A percentile compares a stretch with the other conserved stretches of the same genome.
Evolutionary conservation across 139 green algal species (phyloP).

Genomic region (Chara braunii): DNA sequence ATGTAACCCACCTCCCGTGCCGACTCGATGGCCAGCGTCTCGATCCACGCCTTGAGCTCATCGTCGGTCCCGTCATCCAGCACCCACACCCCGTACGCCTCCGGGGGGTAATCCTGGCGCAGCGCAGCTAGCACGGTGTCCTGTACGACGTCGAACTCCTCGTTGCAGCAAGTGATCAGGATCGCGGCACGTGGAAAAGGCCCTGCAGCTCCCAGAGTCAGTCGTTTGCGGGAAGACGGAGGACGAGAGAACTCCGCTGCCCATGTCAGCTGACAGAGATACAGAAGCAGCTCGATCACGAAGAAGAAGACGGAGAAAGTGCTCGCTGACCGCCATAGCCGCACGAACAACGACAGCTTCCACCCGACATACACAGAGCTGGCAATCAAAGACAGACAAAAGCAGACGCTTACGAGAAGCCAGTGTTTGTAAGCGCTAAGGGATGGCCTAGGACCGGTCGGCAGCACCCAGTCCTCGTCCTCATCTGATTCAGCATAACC

Average conservation of each 20-base stretch:
- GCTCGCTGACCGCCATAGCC: too few species aligned
- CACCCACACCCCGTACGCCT: conserved; percentile 31
- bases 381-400: too few species aligned
- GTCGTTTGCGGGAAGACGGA: too few species aligned
- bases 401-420: too few species aligned
- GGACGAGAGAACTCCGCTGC: too few species aligned
- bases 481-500: too few species aligned
- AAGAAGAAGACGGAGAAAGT: conserved; percentile 36
- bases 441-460: too few species aligned
- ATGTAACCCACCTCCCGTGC: conserved; percentile 23
- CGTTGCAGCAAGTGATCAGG: conserved; percentile 34
- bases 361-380: conserved; percentile 18
- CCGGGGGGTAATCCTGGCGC: conserved; percentile 13
- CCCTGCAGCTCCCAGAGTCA: conserved; percentile 1
- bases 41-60: conserved; percentile 22
- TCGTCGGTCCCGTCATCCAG: conserved; percentile 30
- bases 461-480: too few species aligned
- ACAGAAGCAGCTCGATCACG: conserved; percentile 18
- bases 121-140: conserved; percentile 22
- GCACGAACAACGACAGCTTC: conserved; percentile 17
- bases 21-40: too few species aligned
- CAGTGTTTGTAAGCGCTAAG: too few species aligned
- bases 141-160: conserved; percentile 31
- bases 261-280: too few species aligned
- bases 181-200: conserved; percentile 24